Conservation (phyloP, 2,329 filamentous ascomycete genomes). For the Clonostachys sp. region DNA sequence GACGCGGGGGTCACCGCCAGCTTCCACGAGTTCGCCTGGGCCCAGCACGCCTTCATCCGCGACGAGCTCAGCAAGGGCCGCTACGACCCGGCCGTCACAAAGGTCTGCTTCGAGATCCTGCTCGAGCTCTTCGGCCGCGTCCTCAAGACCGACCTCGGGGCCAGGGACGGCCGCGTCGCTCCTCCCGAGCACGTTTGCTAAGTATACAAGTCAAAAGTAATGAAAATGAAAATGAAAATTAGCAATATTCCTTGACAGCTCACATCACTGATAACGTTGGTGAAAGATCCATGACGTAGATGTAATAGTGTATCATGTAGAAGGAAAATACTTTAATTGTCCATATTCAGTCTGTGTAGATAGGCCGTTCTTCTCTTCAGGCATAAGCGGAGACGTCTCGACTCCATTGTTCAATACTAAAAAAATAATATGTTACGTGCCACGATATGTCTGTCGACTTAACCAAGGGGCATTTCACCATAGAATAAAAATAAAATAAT, state of each 20-base stretch:
- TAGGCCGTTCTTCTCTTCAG: background rate
- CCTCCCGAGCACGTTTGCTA: slow-evolving; percentile 72
- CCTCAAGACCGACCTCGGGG: slow-evolving; percentile 75
- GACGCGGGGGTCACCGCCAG: slow-evolving; percentile 70
- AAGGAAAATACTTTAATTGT: too few species aligned
- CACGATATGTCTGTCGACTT: too few species aligned
- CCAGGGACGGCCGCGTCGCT: slow-evolving; percentile 53
- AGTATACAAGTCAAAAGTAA: background rate
- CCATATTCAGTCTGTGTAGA: too few species aligned
- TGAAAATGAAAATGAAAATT: too few species aligned
- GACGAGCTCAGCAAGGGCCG: slow-evolving; percentile 92
- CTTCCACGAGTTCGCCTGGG: slow-evolving; percentile 89
- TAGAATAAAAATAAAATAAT: too few species aligned
- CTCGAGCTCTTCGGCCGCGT: slow-evolving; percentile 78
- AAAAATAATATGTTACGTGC: too few species aligned
- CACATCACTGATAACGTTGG: too few species aligned
- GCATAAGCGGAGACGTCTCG: background rate
- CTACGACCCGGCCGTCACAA: slow-evolving; percentile 82
- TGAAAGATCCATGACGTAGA: too few species aligned
- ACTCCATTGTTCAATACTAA: slow-evolving; percentile 1
- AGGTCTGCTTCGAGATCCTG: slow-evolving; percentile 87
- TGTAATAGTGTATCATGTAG: too few species aligned
- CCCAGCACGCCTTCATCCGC: slow-evolving; percentile 90
- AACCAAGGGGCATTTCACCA: too few species aligned
- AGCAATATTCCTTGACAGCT: too few species aligned